Conservation (phyloP, 495 filamentous ascomycete species). For the Penicillium odoratum region DNA sequence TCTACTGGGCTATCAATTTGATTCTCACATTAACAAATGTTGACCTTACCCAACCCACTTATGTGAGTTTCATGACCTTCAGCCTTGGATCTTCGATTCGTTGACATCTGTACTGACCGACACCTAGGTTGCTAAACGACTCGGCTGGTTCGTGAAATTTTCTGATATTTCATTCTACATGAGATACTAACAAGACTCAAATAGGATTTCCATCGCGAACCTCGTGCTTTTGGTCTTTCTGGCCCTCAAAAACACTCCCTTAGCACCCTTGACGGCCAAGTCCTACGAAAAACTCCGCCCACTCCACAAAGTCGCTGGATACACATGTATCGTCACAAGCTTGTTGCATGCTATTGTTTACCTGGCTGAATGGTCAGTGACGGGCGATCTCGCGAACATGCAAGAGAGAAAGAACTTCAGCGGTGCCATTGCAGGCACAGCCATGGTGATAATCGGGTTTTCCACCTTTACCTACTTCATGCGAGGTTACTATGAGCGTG, state of each 20-base stretch:
- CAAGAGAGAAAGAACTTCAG: constrained; percentile 39
- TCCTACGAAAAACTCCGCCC: constrained; percentile 63
- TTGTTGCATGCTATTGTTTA: constrained; percentile 49
- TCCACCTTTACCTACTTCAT: constrained; percentile 29
- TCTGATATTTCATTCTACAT: background rate
- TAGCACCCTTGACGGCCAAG: constrained; percentile 55
- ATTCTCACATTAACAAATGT: constrained; percentile 42
- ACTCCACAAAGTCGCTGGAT: constrained; percentile 59
- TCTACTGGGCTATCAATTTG: constrained; percentile 51
- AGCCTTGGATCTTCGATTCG: background rate
- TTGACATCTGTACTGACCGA: background rate
- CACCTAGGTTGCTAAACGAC: constrained; percentile 16
- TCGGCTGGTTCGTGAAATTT: constrained; percentile 15
- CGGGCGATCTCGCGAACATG: constrained; percentile 28
- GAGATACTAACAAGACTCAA: background rate
- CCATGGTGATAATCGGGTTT: constrained; percentile 42
- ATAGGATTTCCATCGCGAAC: constrained; percentile 56
- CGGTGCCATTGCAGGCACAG: constrained; percentile 51
- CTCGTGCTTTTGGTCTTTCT: constrained; percentile 57
- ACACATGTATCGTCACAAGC: constrained; percentile 48
- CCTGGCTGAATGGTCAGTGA: constrained; percentile 29
- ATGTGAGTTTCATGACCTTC: constrained; percentile 7
- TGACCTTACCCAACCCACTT: constrained; percentile 4
- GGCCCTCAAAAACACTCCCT: constrained; percentile 60
- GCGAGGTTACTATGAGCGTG: constrained; percentile 51